These are phyloP conservation scores for Sistotremastrum niveocremeum DNA, from an alignment of 768 basidiomycete genomes.

Conservation along the genomic window DNA sequence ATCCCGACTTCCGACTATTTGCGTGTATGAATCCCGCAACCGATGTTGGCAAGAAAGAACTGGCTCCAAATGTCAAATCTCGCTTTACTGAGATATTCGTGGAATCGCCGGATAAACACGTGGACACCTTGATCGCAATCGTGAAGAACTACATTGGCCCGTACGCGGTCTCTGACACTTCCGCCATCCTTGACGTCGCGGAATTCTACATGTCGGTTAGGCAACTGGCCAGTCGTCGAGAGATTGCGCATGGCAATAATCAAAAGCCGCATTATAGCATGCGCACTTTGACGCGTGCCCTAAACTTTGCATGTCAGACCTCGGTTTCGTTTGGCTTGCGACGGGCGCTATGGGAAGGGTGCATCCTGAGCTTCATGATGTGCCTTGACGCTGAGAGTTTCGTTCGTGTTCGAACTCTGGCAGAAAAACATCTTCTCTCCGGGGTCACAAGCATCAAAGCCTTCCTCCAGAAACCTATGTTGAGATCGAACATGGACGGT, in stretches of 20 bases:
- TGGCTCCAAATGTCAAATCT: constrained; percentile 78
- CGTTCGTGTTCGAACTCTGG: constrained; percentile 48
- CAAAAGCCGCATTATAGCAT: constrained; percentile 92
- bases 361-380: constrained; percentile 97
- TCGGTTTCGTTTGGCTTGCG: constrained; percentile 65
- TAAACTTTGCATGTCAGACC: constrained; percentile 81
- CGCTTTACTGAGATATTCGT: constrained; percentile 95
- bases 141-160: constrained; percentile 82
- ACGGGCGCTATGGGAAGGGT: constrained; percentile 89
- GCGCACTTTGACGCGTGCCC: constrained; percentile 83
- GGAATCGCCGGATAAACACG: constrained; percentile 84
- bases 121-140: constrained; percentile 78
- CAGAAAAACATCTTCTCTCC: constrained; percentile 64
- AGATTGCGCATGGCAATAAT: constrained; percentile 88
- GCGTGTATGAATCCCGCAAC: constrained; percentile 99
- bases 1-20: constrained; percentile 91
- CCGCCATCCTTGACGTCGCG: constrained; percentile 78
- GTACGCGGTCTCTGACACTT: constrained; percentile 71
- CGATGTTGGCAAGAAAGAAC: constrained; percentile 95
- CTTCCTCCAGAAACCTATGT: constrained; percentile 43
- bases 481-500: constrained; percentile 49
- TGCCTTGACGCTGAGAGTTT: constrained; percentile 66
- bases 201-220: constrained; percentile 84
- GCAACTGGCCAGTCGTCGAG: constrained; percentile 51
- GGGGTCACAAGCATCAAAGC: constrained; percentile 53